Evolutionary conservation across 2,329 filamentous ascomycete species (phyloP).

Genomic region (Colletotrichum sp.): DNA sequence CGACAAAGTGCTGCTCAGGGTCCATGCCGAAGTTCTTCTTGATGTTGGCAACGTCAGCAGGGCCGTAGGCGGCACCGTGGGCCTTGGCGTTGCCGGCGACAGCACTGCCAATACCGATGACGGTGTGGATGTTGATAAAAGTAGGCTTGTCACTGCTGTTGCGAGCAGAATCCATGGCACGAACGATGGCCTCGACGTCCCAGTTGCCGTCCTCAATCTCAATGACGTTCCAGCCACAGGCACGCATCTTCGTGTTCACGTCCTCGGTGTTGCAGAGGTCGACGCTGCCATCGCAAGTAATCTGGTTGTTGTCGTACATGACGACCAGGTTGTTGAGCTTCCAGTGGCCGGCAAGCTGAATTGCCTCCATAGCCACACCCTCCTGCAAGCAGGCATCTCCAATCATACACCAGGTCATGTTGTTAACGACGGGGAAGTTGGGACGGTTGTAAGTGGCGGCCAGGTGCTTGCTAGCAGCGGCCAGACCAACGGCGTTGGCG

Average conservation of each 20-base stretch:
- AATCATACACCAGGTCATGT: constrained; percentile 61
- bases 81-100: constrained; percentile 57
- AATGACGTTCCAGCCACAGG: constrained; percentile 61
- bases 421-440: constrained; percentile 51
- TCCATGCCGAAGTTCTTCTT: constrained; percentile 37
- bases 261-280: constrained; percentile 60
- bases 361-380: constrained; percentile 61
- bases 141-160: constrained; percentile 51
- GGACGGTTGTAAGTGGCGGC: constrained; percentile 59
- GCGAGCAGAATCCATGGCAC: constrained; percentile 50
- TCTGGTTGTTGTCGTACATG: constrained; percentile 66
- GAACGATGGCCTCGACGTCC: constrained; percentile 50
- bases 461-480: constrained; percentile 62
- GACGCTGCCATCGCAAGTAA: constrained; percentile 63
- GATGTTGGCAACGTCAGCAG: constrained; percentile 51
- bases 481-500: constrained; percentile 65
- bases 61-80: constrained; percentile 63
- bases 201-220: constrained; percentile 58
- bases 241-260: constrained; percentile 62
- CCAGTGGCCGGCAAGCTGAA: constrained; percentile 61
- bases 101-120: constrained; percentile 59
- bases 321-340: constrained; percentile 61
- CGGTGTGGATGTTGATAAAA: constrained; percentile 62
- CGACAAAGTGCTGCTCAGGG: constrained; percentile 39
- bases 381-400: constrained; percentile 65